Base-by-base conservation (phyloP, 139 green algal species). In the Chlamydomonas eustigma region DNA sequence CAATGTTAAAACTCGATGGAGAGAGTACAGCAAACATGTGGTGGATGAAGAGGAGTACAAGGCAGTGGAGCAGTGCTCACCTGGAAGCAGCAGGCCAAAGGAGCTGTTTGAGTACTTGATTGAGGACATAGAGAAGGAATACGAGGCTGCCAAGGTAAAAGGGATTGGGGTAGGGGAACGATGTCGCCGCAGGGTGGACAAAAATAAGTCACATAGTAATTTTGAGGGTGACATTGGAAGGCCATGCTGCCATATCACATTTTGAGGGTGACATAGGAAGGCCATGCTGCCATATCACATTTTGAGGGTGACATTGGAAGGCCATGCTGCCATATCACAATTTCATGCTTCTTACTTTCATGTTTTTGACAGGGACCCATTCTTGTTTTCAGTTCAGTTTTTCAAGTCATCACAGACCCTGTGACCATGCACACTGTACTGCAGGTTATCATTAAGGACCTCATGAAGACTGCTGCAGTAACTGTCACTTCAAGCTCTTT, bases 61-160 rank as follows among this genome's bases (percentile, higher is more conserved):
- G 58, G 58, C 24, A 6, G 6, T 70, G 25, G 58, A 70, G 25
- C 32, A 28, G 8, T 34, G 58, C 28, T 22, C 5, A 5, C 18
- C 25, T 70, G 58, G 58, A 28, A 30, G 50, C 22, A 35, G 58
- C 25, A 35, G 58, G 58, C 58, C 58, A 5, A 32, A 35, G 6
- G 58, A 70, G 58, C 18, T 70, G 58, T 70, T 70, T 70, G 58
- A 32, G 58, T 35, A 37, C 58, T 70, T 37, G 25, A 32, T 70
- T 70, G 58, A 70, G 58, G 58, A 70, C 58, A 28, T 70, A 5
- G 58, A 35, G 25, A 6, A 8, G 8, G 58, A 70, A 28, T 70
- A 70, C 18, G 28, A 70, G 58, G 58, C 18, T 24, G 58, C 58
- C 58, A 70, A 70, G 58, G 58, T 70, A 35, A 22, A 22, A 8